Base-by-base conservation (phyloP, 371 early-diverging fungal species). In the Haplosporangium sp. region DNA sequence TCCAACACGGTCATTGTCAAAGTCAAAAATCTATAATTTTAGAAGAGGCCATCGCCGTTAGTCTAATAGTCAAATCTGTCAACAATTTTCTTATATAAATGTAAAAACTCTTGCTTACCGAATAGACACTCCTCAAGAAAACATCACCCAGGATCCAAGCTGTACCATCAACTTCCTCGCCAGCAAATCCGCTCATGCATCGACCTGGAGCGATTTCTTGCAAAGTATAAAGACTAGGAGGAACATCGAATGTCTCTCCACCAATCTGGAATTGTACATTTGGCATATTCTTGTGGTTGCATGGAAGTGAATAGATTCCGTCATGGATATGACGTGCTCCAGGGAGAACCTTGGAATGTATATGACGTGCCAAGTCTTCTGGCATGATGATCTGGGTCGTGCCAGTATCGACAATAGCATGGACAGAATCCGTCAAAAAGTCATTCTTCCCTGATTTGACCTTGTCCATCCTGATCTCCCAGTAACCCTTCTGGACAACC, bases 101-200 rank as follows among this genome's bases (percentile, higher is more conserved):
- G 38, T 4, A 34, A 35, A 42, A 61, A n/a, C 11, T 13, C 20
- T 4, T 47, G 57, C 83, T 76, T 88, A 93, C 90, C 62, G 96
- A 90, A 84, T 93, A 94, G 68, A 89, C 94, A 27, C 87, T 85
- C 40, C 91, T 87, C 65, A 94, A 74, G 83, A 94, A 94, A 0
- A 93, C 92, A 82, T 94, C 94, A 1, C 95, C 95, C 11, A 94
- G 86, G 57, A 94, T 91, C 95, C 94, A 94, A 4, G 86, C 77
- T 9, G 87, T 72, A 27, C 77, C 78, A 42, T 77, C 81, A 2
- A 81, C 71, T 44, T 71, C 58, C 67, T 88, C 87, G 0, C 87
- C 89, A 2, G 89, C 84, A 44, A 90, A 82, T 13, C 95, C 94
- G 6, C 92, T 92, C 62, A 94, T 84, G 66, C 96, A 94, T 60